Evolutionary conservation across 495 filamentous ascomycete species (phyloP), one percentile per base, ranked within the genome.

Genomic region (Jackrogersella minutella): DNA sequence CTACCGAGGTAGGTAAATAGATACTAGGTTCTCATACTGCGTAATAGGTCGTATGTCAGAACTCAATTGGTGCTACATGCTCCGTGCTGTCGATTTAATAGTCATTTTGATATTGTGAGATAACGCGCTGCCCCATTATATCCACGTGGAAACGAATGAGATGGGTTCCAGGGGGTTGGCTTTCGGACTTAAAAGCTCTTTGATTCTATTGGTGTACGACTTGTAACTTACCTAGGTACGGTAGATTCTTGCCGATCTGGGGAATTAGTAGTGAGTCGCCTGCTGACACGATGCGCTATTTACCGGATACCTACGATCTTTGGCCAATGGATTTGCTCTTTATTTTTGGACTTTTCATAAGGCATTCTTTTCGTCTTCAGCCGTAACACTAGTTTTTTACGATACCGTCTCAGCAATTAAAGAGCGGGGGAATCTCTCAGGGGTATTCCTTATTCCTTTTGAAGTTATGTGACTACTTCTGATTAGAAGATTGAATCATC

Each of bases 151-250:
- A 0, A 8, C 41, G 19, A 2, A 28, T 39, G 31, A 24, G 16
- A 1, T 21, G 19, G 36, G 31, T 13, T 5, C 6, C 31, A 34
- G 31, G 31, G n/a, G 11, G 11, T 24, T 26, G 19, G 41, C 41
- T 58, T 49, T 26, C 13, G 22, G 24, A 60, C 11, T 16, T 21
- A 37, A 22, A 1, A 30, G 26, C 19, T 8, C 36, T 46, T 31
- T 14, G 19, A 49, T 43, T 41, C n/a, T 19, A 68, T 68, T 62
- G 58, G 65, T 36, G 34, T 5, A 17, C 30, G n/a, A n/a, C n/a
- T n/a, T n/a, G n/a, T n/a, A n/a, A n/a, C 11, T 7, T 62, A 57
- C 52, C n/a, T n/a, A n/a, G 43, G 47, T 37, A 22, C 37, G 34
- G 47, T 37, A 22, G 46, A 62, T 43, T 43, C 8, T 10, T 54